Evolutionary conservation across 177 flowering plant species (phyloP).

Genomic region (Vitis hybrid): DNA sequence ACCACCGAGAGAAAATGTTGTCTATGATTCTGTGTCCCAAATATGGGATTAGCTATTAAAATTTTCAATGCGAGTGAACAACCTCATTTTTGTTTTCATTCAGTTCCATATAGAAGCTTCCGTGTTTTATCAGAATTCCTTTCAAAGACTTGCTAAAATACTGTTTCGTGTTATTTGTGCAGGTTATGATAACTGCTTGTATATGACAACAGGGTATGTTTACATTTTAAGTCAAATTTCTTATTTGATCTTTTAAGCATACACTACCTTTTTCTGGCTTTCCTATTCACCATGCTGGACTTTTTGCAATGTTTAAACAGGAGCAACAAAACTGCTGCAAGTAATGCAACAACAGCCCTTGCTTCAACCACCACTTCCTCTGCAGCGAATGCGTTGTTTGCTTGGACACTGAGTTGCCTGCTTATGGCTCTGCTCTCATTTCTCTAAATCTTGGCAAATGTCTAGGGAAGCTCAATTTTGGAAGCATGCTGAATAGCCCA

Average conservation of each 20-base stretch:
- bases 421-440: slow-evolving; percentile 16
- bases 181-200: slow-evolving; percentile 92
- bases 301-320: slow-evolving; percentile 29
- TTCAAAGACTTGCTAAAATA: too few relatives aligned
- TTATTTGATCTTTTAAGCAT: background rate
- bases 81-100: background rate
- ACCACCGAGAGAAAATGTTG: too few relatives aligned
- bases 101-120: too few relatives aligned
- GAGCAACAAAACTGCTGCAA: slow-evolving; percentile 40
- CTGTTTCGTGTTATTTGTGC: slow-evolving; percentile 24
- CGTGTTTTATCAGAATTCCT: too few relatives aligned
- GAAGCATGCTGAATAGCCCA: background rate
- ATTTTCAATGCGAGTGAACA: background rate
- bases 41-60: too few relatives aligned
- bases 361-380: slow-evolving; percentile 31
- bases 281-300: too few relatives aligned
- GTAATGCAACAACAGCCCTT: slow-evolving; percentile 42
- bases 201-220: slow-evolving; percentile 65
- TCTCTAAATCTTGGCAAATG: slow-evolving; percentile 9
- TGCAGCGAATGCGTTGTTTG: background rate
- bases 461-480: background rate
- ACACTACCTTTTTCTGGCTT: background rate
- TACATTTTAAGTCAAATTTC: background rate
- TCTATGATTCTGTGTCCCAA: too few relatives aligned
- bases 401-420: slow-evolving; percentile 22